These are phyloP conservation scores for Adansonia digitata DNA, from an alignment of 345 rosid genomes.

Conservation along the genomic window DNA sequence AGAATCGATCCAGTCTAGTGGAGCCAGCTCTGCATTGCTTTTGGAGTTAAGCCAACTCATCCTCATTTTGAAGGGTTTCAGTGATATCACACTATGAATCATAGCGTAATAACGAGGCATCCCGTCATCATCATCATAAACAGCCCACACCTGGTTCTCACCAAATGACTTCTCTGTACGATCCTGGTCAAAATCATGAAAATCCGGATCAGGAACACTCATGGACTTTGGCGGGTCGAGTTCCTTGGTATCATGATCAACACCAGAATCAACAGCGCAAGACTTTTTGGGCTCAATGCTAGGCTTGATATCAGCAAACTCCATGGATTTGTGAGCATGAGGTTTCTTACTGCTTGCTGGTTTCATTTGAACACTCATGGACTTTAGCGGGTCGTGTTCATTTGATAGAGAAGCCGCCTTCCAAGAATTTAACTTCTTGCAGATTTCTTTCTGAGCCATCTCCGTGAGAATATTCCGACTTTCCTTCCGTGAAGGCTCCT, in stretches of 20 bases:
- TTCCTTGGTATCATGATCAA: slow-evolving; percentile 6
- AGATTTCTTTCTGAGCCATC: slow-evolving; percentile 34
- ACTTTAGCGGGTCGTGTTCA: too few species aligned
- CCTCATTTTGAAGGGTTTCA: slow-evolving; percentile 46
- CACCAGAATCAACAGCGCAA: slow-evolving; percentile 16
- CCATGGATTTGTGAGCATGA: not conserved
- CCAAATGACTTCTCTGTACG: slow-evolving; percentile 44
- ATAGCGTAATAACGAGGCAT: slow-evolving; percentile 66
- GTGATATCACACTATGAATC: slow-evolving; percentile 47
- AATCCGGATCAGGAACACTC: slow-evolving; percentile 59
- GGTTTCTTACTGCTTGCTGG: slow-evolving; percentile 16
- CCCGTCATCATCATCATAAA: slow-evolving; percentile 56
- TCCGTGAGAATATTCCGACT: slow-evolving; percentile 25
- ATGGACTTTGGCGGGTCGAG: slow-evolving; percentile 24
- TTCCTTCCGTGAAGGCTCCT: not conserved
- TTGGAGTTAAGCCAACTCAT: slow-evolving; percentile 59
- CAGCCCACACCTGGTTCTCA: slow-evolving; percentile 61
- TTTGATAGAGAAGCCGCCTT: not conserved
- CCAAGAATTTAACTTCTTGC: slow-evolving; percentile 25
- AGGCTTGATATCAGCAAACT: slow-evolving; percentile 13
- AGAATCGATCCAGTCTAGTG: slow-evolving; percentile 48
- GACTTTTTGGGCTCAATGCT: slow-evolving; percentile 6
- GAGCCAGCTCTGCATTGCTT: slow-evolving; percentile 42
- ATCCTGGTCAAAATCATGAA: slow-evolving; percentile 58
- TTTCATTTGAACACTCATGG: too few species aligned